Evolutionary conservation across 2,329 filamentous ascomycete species (phyloP).

Genomic region (Apiospora koreana): DNA sequence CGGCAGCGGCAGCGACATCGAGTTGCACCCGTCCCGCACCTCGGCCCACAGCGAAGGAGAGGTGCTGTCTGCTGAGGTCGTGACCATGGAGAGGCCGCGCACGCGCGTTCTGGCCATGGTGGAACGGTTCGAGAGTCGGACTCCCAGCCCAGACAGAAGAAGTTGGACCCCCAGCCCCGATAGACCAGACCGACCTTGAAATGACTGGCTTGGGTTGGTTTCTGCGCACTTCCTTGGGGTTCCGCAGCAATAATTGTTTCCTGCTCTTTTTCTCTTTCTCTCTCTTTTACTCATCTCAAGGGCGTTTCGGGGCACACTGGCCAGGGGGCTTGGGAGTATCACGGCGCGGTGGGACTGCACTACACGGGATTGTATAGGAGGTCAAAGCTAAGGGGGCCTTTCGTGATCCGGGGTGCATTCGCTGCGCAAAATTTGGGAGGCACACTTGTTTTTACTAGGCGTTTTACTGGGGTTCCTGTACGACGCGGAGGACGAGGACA

Average conservation of each 20-base stretch:
- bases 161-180: slow-evolving; percentile 44
- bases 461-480: background rate
- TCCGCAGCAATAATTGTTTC: background rate
- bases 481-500: background rate
- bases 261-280: background rate
- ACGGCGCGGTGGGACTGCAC: background rate
- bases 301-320: background rate
- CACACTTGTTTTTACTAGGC: background rate
- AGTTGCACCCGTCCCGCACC: slow-evolving; percentile 28
- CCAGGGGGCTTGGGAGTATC: background rate
- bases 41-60: slow-evolving; percentile 37
- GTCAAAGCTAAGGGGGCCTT: background rate
- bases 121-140: slow-evolving; percentile 54
- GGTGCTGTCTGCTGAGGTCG: slow-evolving; percentile 44
- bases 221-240: background rate
- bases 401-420: background rate
- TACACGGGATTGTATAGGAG: background rate
- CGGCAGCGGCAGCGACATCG: slow-evolving; percentile 22
- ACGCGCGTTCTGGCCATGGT: slow-evolving; percentile 57
- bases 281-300: background rate
- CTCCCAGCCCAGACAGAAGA: slow-evolving; percentile 42
- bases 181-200: slow-evolving; percentile 12
- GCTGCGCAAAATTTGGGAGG: background rate
- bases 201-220: background rate
- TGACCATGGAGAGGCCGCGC: slow-evolving; percentile 39